A percentile compares a stretch with the other conserved stretches of the same genome.
Evolutionary conservation across 73 alveolate genomes (phyloP).

Genomic region (Tetrahymena thermophila): DNA sequence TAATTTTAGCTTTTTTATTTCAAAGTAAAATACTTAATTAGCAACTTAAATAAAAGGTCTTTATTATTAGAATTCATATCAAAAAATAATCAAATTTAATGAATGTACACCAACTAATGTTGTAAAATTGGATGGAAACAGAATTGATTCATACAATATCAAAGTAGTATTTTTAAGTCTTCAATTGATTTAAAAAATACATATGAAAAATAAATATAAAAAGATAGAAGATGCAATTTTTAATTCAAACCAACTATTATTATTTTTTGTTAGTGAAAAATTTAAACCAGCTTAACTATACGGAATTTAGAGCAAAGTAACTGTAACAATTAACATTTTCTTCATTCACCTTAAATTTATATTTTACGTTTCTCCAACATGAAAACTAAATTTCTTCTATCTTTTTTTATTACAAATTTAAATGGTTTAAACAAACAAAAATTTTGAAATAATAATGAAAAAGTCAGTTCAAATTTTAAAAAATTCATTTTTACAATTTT

Average conservation of each 20-base stretch:
- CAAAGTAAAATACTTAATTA: too few species aligned
- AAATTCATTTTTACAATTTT: too few species aligned
- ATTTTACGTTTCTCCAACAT: neutral
- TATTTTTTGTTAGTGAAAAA: neutral
- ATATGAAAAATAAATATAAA: too few species aligned
- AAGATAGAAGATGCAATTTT: neutral
- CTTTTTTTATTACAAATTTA: too few species aligned
- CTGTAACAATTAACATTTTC: neutral
- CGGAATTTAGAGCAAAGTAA: neutral
- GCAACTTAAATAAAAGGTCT: too few species aligned
- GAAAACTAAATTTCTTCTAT: neutral
- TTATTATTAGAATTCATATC: neutral
- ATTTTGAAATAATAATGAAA: too few species aligned
- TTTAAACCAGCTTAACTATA: neutral
- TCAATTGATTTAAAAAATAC: neutral
- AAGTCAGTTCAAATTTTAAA: too few species aligned
- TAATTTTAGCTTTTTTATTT: neutral
- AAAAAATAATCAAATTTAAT: too few species aligned
- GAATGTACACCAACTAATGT: neutral
- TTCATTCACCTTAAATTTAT: too few species aligned
- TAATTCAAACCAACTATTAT: neutral
- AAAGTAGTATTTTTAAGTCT: too few species aligned
- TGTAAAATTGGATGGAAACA: neutral
- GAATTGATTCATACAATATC: neutral
- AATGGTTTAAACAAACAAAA: too few species aligned